Evolutionary conservation across 768 basidiomycete species (phyloP), one percentile per base, ranked within the genome.

Genomic region (Tricholoma flavovirens): DNA sequence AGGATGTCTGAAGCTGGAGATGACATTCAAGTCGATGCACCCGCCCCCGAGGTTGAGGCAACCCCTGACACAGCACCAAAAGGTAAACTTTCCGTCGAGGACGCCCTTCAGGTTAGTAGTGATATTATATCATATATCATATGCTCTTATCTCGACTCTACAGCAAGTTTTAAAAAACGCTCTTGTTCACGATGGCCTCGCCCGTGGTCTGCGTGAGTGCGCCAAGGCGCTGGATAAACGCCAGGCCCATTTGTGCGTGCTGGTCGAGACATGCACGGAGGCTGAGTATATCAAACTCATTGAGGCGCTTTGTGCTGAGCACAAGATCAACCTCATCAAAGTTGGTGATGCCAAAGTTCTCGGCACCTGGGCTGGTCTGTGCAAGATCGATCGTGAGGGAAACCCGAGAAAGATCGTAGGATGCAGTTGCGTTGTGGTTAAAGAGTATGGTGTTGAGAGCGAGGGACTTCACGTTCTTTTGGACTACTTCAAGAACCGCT

Each of bases 241-340:
- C 67, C 92, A 95, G 81, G 96, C 95, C 55, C 96, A 98, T 75
- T 82, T 98, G 49, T 98, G 96, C 77, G 95, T 99, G 59, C 88
- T 99, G 67, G 95, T 98, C 71, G 96, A 99, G 85, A 93, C 93
- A 56, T 97, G 94, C 82, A 94, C 90, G 53, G 96, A 98, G 78
- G 91, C 95, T 64, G 96, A 98, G 77, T 98, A 99, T 83, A 91
- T 97, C 85, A 98, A 98, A 81, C 92, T 99, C 79, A 97, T 99
- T 64, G 95, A 98, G 78, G 96, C 96, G 51, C 93, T 99, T 70
- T 98, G 96, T 72, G 90, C 93, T 60, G 94, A 97, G 79, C 95
- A 98, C 86, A 96, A 95, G 77, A 98, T 98, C 79, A 93, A 94
- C 81, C 79, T 99, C 62, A 98, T 99, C 91, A 98, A 98, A 79